Base-by-base conservation (phyloP, 2,329 filamentous ascomycete genomes). In the Venturia nashicola region DNA sequence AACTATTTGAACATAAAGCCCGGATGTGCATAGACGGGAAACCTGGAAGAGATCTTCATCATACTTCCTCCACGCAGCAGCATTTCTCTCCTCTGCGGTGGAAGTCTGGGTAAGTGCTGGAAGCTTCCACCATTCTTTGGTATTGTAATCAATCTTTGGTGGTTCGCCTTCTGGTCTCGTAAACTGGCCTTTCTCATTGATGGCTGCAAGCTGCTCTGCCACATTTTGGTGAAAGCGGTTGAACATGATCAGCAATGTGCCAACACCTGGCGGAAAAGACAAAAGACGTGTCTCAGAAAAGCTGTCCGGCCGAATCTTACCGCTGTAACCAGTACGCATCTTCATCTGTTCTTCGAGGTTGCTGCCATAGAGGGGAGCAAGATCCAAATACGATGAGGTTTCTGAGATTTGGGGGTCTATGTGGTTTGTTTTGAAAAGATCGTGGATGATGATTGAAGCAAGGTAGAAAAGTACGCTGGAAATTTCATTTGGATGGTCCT, bases 171-270 rank as follows among this genome's bases (percentile, higher is more conserved):
- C 18, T 0, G 90, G 90, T 65, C 85, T 86, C 0, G 81, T 83
- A 75, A 96, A 97, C 27, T 89, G 83, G 18, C 85, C 86, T 55
- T 85, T 84, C 69, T 97, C 92, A 70, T 97, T 96, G 74, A 97
- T 93, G n/a, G 82, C 77, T 0, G 89, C 89, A 20, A 97, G 78
- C 66, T 93, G 88, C 63, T 86, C 83, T 1, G 89, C 91, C 0
- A 91, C 84, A 67, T 94, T 82, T 40, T 97, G 97, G 76, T 97
- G 93, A 76, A 95, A 95, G 27, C 79, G 76, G 65, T 82, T 82
- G 77, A 88, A 90, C 75, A 88, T 82, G 67, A 90, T 83, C 44
- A 90, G 72, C 67, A 89, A 75, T 12, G 83, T 82, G 54, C 84
- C 84, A n/a, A 88, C 85, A 34, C 87, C 87, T 0, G 86, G 83